Conservation (phyloP, 2,329 filamentous ascomycete species). For the Tolypocladium nubicola region DNA sequence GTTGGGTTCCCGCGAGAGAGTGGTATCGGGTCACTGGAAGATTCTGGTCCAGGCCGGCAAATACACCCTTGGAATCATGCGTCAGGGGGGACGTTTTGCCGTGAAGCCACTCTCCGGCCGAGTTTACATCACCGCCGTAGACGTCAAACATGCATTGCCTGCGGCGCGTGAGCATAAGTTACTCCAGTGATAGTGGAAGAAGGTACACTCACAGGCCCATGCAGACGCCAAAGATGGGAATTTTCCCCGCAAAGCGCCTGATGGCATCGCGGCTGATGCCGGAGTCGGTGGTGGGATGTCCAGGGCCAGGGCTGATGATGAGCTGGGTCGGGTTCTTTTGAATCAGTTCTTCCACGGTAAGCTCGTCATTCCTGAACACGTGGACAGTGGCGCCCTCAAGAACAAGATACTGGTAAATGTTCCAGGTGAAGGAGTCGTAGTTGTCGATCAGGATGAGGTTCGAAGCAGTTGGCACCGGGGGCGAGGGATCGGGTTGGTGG, state of each 20-base stretch:
- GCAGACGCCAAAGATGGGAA: constrained; percentile 93
- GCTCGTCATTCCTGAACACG: constrained; percentile 86
- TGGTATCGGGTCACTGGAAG: constrained; percentile 92
- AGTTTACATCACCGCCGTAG: constrained; percentile 83
- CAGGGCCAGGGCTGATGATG: constrained; percentile 89
- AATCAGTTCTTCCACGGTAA: constrained; percentile 75
- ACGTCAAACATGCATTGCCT: constrained; percentile 93
- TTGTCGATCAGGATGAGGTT: constrained; percentile 97
- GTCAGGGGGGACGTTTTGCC: constrained; percentile 89
- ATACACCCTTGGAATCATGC: constrained; percentile 89
- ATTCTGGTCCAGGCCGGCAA: constrained; percentile 66
- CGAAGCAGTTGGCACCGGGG: constrained; percentile 65
- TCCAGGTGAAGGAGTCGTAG: constrained; percentile 99
- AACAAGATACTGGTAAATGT: constrained; percentile 95
- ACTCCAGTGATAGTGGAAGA: neutral
- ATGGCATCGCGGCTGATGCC: constrained; percentile 91
- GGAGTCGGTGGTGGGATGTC: constrained; percentile 83
- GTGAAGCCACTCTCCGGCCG: constrained; percentile 91
- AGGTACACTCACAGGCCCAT: constrained; percentile 72
- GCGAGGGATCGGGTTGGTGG: constrained; percentile 65
- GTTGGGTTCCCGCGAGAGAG: constrained; percentile 84
- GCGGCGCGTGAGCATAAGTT: constrained; percentile 4
- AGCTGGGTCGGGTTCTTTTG: constrained; percentile 81
- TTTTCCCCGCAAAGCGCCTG: constrained; percentile 82
- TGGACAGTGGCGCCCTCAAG: constrained; percentile 89